These are phyloP conservation scores for Rhodotorula babjevae DNA, from an alignment of 768 basidiomycete species.

Conservation along the genomic window DNA sequence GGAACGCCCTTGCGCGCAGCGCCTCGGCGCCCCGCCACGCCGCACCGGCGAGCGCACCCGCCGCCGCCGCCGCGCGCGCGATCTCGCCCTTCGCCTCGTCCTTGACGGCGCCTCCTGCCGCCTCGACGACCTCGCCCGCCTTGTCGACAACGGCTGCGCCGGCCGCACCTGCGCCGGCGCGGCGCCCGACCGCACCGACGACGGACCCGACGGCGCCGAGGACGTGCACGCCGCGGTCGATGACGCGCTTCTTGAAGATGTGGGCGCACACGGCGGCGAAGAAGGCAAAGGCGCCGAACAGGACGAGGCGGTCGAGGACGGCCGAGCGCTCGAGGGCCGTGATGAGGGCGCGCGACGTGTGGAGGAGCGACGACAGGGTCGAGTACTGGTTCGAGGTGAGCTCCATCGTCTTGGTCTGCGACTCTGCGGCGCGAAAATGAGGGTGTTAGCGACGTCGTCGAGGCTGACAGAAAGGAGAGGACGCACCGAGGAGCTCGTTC, in stretches of 20 bases:
- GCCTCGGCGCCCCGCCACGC: not conserved
- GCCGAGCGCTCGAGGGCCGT: conserved; percentile 83
- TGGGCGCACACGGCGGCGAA: conserved; percentile 79
- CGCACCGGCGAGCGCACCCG: not conserved
- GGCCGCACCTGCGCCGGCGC: not conserved
- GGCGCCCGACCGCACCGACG: not conserved
- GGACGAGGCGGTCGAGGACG: conserved; percentile 82
- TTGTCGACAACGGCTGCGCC: not conserved
- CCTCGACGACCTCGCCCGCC: not conserved
- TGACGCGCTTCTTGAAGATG: conserved; percentile 77
- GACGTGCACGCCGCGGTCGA: conserved; percentile 71
- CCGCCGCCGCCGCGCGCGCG: conserved; percentile 9
- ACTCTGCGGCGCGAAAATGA: conserved; percentile 53
- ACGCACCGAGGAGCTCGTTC: conserved; percentile 73
- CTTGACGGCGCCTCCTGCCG: not conserved
- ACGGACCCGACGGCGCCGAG: conserved; percentile 41
- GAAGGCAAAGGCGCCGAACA: conserved; percentile 71
- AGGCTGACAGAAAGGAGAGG: not conserved
- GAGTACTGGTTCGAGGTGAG: conserved; percentile 74
- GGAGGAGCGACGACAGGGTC: conserved; percentile 63
- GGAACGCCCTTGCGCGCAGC: not conserved
- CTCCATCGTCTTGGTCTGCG: conserved; percentile 69
- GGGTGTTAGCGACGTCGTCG: not conserved
- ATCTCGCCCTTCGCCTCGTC: not conserved
- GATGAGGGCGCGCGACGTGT: conserved; percentile 76